Evolutionary conservation across 768 basidiomycete species (phyloP).

Genomic region (Collybia nuda): DNA sequence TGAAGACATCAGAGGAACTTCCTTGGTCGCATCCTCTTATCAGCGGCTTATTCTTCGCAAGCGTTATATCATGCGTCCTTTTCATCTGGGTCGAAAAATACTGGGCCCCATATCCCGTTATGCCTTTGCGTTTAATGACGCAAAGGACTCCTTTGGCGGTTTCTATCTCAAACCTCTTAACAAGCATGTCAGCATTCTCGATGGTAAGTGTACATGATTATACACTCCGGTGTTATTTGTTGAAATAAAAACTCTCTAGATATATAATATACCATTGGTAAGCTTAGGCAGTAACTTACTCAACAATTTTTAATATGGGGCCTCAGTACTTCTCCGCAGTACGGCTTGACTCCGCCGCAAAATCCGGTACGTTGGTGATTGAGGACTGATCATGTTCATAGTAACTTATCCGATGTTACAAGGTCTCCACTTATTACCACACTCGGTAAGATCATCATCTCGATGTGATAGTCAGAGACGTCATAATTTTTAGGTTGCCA

Average conservation of each 20-base stretch:
- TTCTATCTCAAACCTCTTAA: slow-evolving; percentile 76
- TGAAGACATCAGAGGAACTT: slow-evolving; percentile 78
- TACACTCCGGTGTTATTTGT: slow-evolving; percentile 17
- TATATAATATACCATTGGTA: slow-evolving; percentile 86
- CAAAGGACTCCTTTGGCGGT: slow-evolving; percentile 82
- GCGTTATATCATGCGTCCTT: slow-evolving; percentile 47
- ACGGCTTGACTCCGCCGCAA: slow-evolving; percentile 61
- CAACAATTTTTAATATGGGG: slow-evolving; percentile 4
- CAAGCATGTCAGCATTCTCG: slow-evolving; percentile 77
- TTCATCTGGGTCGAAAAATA: slow-evolving; percentile 83
- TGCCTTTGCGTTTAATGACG: slow-evolving; percentile 80
- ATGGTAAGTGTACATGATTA: slow-evolving; percentile 47
- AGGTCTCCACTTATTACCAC: slow-evolving; percentile 88
- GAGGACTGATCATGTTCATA: slow-evolving; percentile 5
- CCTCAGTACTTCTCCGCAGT: slow-evolving; percentile 85
- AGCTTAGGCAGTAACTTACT: slow-evolving; percentile 17
- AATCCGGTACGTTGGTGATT: slow-evolving; percentile 55
- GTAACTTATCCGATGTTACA: slow-evolving; percentile 13
- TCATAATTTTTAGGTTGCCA: slow-evolving; percentile 52
- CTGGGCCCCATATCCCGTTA: slow-evolving; percentile 81
- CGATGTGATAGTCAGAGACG: slow-evolving; percentile 16
- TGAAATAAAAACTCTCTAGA: slow-evolving; percentile 29
- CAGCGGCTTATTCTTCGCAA: slow-evolving; percentile 58
- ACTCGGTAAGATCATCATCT: slow-evolving; percentile 59
- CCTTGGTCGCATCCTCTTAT: slow-evolving; percentile 77